Percentiles rank a stretch among this genome's conserved stretches.
Conservation (phyloP, 1,284 basidiomycete species). For the Pascua sp. region DNA sequence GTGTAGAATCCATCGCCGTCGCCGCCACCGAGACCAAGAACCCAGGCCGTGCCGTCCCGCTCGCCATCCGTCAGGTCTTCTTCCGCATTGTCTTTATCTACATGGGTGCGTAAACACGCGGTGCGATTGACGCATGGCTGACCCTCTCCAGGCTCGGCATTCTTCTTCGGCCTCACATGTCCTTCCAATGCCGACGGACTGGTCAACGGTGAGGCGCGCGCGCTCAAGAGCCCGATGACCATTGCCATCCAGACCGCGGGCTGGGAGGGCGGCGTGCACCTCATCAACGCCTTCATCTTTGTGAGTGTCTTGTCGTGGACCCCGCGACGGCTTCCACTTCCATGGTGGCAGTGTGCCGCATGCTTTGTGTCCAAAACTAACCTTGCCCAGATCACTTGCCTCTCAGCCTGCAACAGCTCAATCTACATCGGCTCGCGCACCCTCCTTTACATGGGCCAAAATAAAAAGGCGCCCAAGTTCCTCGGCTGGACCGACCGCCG, state of each 20-base stretch:
- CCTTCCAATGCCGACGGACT: constrained; percentile 63
- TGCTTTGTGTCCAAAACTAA: not conserved
- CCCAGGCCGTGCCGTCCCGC: constrained; percentile 71
- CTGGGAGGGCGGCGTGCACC: constrained; percentile 67
- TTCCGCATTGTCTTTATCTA: constrained; percentile 71
- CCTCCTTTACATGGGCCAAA: constrained; percentile 41
- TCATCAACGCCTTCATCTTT: constrained; percentile 63
- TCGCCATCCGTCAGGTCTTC: constrained; percentile 71
- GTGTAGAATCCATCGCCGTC: constrained; percentile 49
- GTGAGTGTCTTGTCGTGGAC: constrained; percentile 40
- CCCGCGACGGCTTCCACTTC: no score
- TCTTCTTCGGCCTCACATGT: constrained; percentile 72
- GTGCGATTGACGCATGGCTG: no score
- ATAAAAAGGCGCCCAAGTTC: constrained; percentile 40
- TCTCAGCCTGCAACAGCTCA: constrained; percentile 45
- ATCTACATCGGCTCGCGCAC: constrained; percentile 41
- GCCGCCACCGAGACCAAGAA: constrained; percentile 54
- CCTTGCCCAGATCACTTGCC: constrained; percentile 22
- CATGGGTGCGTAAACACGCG: constrained; percentile 47
- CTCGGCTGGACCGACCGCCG: constrained; percentile 44
- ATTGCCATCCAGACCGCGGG: constrained; percentile 65
- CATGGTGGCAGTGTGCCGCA: constrained; percentile 51
- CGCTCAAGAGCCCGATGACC: constrained; percentile 76
- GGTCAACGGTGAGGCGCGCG: constrained; percentile 54
- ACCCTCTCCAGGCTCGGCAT: constrained; percentile 28